Evolutionary conservation across 306 rosid species (phyloP).

Genomic region (Vigna nakashimae): DNA sequence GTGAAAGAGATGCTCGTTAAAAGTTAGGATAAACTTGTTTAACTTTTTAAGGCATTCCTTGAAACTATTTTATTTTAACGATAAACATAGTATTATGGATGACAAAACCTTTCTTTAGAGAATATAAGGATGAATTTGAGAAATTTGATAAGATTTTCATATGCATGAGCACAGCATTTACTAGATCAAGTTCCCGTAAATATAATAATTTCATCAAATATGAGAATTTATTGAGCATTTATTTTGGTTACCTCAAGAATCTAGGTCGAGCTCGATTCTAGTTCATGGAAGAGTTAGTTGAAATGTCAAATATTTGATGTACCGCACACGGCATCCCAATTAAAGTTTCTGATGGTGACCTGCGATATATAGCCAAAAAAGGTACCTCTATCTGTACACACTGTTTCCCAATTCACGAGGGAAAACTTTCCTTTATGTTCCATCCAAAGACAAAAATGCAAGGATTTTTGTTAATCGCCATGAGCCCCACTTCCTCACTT

Average conservation of each 20-base stretch:
- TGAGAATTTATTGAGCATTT: no score
- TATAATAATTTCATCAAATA: no score
- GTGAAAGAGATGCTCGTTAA: no score
- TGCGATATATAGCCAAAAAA: neutral
- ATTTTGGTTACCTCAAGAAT: conserved; percentile 22
- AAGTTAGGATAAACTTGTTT: neutral
- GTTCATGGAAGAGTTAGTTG: conserved; percentile 28
- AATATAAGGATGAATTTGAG: no score
- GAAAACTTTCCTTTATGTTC: conserved; percentile 32
- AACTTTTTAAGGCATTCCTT: no score
- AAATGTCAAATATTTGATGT: conserved; percentile 31
- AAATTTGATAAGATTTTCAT: no score
- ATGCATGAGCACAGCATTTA: no score
- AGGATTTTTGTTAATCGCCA: conserved; percentile 9
- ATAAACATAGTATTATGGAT: no score
- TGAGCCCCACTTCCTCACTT: conserved; percentile 34
- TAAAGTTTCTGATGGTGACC: conserved; percentile 42
- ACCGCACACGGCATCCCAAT: conserved; percentile 16
- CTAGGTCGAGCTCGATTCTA: conserved; percentile 10
- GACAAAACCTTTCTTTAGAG: no score
- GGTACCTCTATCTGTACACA: neutral
- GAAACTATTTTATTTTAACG: no score
- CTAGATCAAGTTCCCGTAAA: no score
- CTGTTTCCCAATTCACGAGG: conserved; percentile 25
- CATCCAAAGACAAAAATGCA: conserved; percentile 29